These are phyloP conservation scores for Schwanniomyces etchellsii DNA, from an alignment of 1,139 yeast genomes.

Conservation along the genomic window DNA sequence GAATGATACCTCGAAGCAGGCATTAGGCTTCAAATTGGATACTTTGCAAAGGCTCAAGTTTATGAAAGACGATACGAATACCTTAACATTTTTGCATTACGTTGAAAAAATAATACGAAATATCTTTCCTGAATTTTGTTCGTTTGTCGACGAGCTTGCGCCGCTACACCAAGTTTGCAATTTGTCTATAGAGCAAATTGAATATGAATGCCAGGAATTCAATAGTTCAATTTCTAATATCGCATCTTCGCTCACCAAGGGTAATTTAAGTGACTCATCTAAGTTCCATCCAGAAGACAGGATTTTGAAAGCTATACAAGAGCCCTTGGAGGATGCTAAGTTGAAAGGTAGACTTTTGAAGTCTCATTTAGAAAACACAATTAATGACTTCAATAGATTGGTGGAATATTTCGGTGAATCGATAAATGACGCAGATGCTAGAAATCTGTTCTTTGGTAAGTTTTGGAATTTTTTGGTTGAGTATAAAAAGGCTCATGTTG, in stretches of 20 bases:
- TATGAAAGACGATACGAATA: slow-evolving; percentile 76
- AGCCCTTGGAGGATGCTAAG: slow-evolving; percentile 59
- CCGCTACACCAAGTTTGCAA: slow-evolving; percentile 62
- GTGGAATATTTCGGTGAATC: slow-evolving; percentile 87
- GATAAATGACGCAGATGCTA: slow-evolving; percentile 45
- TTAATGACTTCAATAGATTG: slow-evolving; percentile 49
- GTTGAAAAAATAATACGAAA: slow-evolving; percentile 75
- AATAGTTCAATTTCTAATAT: slow-evolving; percentile 49
- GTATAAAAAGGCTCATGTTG: slow-evolving; percentile 41
- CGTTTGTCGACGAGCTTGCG: slow-evolving; percentile 70
- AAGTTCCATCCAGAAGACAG: slow-evolving; percentile 75
- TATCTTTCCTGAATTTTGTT: slow-evolving; percentile 71
- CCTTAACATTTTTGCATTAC: slow-evolving; percentile 79
- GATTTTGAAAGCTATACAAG: slow-evolving; percentile 41
- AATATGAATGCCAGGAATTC: slow-evolving; percentile 64
- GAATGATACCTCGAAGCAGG: slow-evolving; percentile 81
- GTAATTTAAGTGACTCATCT: slow-evolving; percentile 66
- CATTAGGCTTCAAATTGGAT: slow-evolving; percentile 77
- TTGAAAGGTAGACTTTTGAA: slow-evolving; percentile 52
- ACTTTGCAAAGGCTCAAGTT: slow-evolving; percentile 79
- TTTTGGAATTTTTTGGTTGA: slow-evolving; percentile 34
- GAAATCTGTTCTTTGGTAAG: slow-evolving; percentile 34
- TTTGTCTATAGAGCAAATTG: slow-evolving; percentile 70
- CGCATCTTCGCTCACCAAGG: slow-evolving; percentile 53
- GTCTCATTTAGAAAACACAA: slow-evolving; percentile 50